phyloP scores from a whole-genome alignment of 2,329 filamentous ascomycete species.

The Zopfia rhizophila region DNA sequence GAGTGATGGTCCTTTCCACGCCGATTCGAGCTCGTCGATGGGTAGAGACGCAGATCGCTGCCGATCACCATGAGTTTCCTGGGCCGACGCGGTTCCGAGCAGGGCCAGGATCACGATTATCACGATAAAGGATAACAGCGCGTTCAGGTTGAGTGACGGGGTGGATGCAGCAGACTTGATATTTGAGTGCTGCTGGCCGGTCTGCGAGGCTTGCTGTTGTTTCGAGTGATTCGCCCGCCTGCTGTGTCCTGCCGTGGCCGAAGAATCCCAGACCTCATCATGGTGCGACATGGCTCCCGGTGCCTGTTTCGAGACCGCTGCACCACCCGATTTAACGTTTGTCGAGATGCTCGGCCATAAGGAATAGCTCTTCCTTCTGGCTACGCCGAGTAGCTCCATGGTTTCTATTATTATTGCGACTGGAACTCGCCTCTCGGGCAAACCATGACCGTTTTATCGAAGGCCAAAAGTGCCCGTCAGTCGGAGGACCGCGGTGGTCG shows the following conservation, averaged over 20 bases:
- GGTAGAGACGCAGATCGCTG: conserved; percentile 31
- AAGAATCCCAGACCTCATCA: conserved; percentile 27
- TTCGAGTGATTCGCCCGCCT: conserved; percentile 20
- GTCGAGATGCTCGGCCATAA: conserved; percentile 1
- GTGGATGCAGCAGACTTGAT: background rate
- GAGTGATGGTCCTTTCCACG: conserved; percentile 43
- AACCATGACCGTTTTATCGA: conserved; percentile 32
- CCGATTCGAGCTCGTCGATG: conserved; percentile 31
- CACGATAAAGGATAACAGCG: conserved; percentile 39
- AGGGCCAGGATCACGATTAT: conserved; percentile 38
- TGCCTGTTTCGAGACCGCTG: conserved; percentile 29
- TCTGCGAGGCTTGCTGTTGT: conserved; percentile 31
- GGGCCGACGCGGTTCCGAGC: conserved; percentile 37
- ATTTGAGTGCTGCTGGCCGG: conserved; percentile 5
- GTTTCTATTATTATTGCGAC: conserved; percentile 32
- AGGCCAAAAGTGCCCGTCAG: background rate
- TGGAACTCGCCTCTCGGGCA: conserved; percentile 20
- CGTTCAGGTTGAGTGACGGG: background rate
- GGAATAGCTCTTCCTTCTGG: no score
- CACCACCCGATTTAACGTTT: conserved; percentile 11
- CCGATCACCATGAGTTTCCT: conserved; percentile 44
- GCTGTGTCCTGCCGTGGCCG: conserved; percentile 16
- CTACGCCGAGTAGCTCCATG: no score
- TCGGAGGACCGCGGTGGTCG: conserved; percentile 7
- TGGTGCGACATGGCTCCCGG: conserved; percentile 48